Conservation (phyloP, 768 basidiomycete species). For the Tylopilus sp. region DNA sequence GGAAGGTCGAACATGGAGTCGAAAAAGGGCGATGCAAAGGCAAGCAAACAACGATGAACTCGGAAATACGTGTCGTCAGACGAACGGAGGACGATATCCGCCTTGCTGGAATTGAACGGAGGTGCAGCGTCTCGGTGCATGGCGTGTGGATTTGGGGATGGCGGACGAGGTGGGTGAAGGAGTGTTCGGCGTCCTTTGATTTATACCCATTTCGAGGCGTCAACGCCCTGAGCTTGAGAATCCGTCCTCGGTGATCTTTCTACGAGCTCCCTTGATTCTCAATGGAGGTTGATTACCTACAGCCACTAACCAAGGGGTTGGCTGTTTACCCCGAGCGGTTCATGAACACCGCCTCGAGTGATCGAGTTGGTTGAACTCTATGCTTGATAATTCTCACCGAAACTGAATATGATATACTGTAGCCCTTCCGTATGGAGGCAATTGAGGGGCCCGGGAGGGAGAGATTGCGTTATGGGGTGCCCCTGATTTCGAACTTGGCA, state of each 20-base stretch:
- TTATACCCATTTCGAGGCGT: conserved; percentile 11
- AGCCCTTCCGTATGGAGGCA: too few relatives aligned
- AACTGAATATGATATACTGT: neutral
- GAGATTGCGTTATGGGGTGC: too few relatives aligned
- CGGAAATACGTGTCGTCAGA: conserved; percentile 37
- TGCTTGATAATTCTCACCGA: conserved; percentile 2
- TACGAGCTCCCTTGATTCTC: neutral
- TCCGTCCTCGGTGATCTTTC: neutral
- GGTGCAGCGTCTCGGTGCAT: conserved; percentile 24
- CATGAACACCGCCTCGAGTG: neutral
- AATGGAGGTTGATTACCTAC: neutral
- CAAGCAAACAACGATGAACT: conserved; percentile 25
- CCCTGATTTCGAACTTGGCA: too few relatives aligned
- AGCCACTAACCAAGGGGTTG: neutral
- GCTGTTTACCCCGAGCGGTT: neutral
- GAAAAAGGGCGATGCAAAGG: conserved; percentile 30
- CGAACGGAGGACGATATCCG: conserved; percentile 50
- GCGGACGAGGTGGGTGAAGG: neutral
- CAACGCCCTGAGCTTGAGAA: conserved; percentile 2
- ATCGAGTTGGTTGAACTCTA: neutral
- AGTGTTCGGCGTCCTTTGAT: neutral
- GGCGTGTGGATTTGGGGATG: neutral
- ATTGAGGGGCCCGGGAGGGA: too few relatives aligned
- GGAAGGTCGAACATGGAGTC: conserved; percentile 33
- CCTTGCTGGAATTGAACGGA: conserved; percentile 47